Evolutionary conservation across 1,284 basidiomycete species (phyloP).

Genomic region (Tylopilus sp.): DNA sequence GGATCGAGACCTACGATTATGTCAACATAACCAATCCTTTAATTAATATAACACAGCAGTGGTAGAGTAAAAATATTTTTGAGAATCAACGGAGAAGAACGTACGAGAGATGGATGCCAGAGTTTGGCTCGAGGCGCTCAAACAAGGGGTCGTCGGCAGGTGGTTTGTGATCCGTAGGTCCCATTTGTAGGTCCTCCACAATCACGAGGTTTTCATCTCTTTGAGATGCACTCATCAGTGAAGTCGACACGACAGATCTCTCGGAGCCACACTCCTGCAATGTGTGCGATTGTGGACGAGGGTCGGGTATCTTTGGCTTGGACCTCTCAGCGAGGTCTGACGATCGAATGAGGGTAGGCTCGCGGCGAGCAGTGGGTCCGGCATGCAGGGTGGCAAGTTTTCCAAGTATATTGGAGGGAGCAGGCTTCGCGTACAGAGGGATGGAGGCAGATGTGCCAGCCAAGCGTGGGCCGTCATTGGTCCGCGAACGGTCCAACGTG

Average conservation of each 20-base stretch:
- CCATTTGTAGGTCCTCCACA: slow-evolving; percentile 71
- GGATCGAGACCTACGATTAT: slow-evolving; percentile 58
- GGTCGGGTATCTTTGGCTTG: slow-evolving; percentile 12
- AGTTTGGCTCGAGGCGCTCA: slow-evolving; percentile 81
- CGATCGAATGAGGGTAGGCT: slow-evolving; percentile 22
- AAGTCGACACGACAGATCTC: slow-evolving; percentile 18
- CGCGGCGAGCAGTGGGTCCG: slow-evolving; percentile 20
- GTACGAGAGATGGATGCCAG: slow-evolving; percentile 80
- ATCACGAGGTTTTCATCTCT: slow-evolving; percentile 72
- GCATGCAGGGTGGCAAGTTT: slow-evolving; percentile 28
- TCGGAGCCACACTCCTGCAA: slow-evolving; percentile 12
- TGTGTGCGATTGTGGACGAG: background rate
- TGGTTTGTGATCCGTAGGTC: slow-evolving; percentile 70
- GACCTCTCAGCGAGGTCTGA: slow-evolving; percentile 23
- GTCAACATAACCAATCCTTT: slow-evolving; percentile 6
- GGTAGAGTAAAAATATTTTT: background rate
- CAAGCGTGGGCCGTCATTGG: slow-evolving; percentile 6
- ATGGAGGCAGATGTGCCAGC: slow-evolving; percentile 1
- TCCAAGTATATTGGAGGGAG: slow-evolving; percentile 29
- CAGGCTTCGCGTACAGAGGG: slow-evolving; percentile 22
- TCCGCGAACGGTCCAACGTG: slow-evolving; percentile 16
- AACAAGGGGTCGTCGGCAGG: slow-evolving; percentile 72
- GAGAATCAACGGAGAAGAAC: slow-evolving; percentile 31
- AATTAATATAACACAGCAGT: background rate
- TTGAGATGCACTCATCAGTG: slow-evolving; percentile 23